Percentiles rank a stretch among this genome's conserved stretches.
Evolutionary conservation across 2,329 filamentous ascomycete species (phyloP).

Genomic region (Neofusicoccum ribis): DNA sequence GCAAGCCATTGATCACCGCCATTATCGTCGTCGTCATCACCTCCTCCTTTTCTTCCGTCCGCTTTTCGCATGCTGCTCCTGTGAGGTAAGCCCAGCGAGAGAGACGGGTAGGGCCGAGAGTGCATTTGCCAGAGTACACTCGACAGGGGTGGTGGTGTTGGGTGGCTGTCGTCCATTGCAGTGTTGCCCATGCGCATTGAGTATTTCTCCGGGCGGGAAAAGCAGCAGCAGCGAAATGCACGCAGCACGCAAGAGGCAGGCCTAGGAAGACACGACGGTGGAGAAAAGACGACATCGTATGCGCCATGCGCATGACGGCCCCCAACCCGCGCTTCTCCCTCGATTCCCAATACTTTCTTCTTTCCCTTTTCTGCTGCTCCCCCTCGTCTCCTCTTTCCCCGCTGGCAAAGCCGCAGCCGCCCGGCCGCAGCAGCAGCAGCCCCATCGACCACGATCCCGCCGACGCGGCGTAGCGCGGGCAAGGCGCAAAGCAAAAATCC

Average conservation of each 20-base stretch:
- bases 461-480: not conserved
- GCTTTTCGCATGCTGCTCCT: not conserved
- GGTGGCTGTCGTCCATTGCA: not conserved
- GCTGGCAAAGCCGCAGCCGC: not conserved
- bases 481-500: not conserved
- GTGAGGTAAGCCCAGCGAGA: not conserved
- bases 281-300: too few relatives aligned
- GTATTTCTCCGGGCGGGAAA: not conserved
- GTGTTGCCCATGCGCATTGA: not conserved
- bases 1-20: constrained; percentile 14
- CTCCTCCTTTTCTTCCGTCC: not conserved
- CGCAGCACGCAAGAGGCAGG: not conserved
- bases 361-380: not conserved
- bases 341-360: not conserved
- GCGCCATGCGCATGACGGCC: constrained; percentile 7
- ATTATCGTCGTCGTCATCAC: constrained; percentile 11
- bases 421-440: not conserved
- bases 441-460: not conserved
- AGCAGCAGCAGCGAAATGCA: not conserved
- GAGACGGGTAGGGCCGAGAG: not conserved
- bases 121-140: not conserved
- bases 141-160: not conserved
- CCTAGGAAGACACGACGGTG: not conserved
- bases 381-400: not conserved
- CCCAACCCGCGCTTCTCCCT: not conserved